A percentile compares a stretch with the other conserved stretches of the same genome.
These are phyloP conservation scores for Borealophlyctis nickersoniae DNA, from an alignment of 192 early-diverging fungal species.

Conservation along the genomic window DNA sequence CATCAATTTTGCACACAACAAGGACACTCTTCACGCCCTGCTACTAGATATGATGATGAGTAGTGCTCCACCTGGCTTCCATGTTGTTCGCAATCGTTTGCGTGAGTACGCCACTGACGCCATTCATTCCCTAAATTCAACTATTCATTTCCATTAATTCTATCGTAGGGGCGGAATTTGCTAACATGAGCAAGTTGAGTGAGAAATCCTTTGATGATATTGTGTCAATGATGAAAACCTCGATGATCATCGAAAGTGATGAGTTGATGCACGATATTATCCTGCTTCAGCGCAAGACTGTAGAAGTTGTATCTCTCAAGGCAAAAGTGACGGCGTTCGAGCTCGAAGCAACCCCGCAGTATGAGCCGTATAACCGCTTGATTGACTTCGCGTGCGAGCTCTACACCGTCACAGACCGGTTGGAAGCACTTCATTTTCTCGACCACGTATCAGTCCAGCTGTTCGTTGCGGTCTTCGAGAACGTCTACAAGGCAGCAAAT, in stretches of 20 bases:
- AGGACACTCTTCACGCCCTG: not conserved
- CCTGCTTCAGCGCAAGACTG: slow-evolving; percentile 1
- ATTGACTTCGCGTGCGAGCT: not conserved
- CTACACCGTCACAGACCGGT: not conserved
- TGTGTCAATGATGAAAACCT: not conserved
- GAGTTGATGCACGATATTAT: slow-evolving; percentile 23
- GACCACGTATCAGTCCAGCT: not conserved
- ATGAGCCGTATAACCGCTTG: not conserved
- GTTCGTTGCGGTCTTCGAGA: not conserved
- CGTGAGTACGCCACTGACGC: no score
- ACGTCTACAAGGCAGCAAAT: not conserved
- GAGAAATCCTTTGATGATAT: slow-evolving; percentile 1
- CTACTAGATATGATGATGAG: slow-evolving; percentile 1
- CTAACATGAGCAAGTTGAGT: not conserved
- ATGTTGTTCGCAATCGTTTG: no score
- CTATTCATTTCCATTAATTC: no score
- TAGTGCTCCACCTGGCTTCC: not conserved
- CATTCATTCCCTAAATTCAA: no score
- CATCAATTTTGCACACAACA: not conserved
- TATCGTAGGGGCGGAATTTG: no score
- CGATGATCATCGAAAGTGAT: slow-evolving; percentile 5
- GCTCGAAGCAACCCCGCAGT: not conserved
- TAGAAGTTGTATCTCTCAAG: not conserved
- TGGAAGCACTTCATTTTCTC: not conserved
- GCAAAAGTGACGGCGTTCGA: not conserved